Conservation (phyloP, 305 asterid species). For the Fraxinus greggii region DNA sequence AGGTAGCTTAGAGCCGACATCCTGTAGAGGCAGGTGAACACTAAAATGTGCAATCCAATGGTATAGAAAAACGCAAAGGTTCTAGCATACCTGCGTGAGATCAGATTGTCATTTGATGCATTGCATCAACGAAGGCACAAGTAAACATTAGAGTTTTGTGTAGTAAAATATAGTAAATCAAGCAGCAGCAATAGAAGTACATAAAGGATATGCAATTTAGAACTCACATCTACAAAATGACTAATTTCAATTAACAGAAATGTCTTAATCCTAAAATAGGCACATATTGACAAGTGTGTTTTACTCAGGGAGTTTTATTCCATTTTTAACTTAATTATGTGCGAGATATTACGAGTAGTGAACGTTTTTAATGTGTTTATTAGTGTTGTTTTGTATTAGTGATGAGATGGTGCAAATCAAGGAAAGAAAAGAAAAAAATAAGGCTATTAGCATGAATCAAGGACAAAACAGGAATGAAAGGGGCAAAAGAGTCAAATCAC, state of each 20-base stretch:
- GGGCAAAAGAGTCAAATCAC: too few species aligned
- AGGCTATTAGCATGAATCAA: too few species aligned
- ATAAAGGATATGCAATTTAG: background rate
- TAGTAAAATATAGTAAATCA: background rate
- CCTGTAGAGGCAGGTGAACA: slow-evolving; percentile 92
- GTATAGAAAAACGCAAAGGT: slow-evolving; percentile 94
- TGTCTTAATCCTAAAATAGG: background rate
- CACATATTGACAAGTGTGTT: background rate
- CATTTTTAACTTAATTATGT: too few species aligned
- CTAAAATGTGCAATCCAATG: slow-evolving; percentile 89
- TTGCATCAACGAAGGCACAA: background rate
- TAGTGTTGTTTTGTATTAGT: too few species aligned
- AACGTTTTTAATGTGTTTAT: too few species aligned
- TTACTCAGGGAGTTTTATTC: too few species aligned
- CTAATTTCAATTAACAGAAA: background rate
- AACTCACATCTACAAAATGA: background rate
- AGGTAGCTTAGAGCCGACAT: slow-evolving; percentile 96
- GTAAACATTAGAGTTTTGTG: background rate
- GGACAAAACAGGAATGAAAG: too few species aligned
- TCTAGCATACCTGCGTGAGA: slow-evolving; percentile 76
- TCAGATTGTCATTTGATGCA: slow-evolving; percentile 11
- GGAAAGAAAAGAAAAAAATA: too few species aligned
- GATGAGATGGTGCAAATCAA: too few species aligned
- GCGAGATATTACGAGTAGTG: too few species aligned
- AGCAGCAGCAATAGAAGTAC: background rate